phyloP scores from a whole-genome alignment of 2,329 filamentous ascomycete genomes.

The Fusarium piperis region DNA sequence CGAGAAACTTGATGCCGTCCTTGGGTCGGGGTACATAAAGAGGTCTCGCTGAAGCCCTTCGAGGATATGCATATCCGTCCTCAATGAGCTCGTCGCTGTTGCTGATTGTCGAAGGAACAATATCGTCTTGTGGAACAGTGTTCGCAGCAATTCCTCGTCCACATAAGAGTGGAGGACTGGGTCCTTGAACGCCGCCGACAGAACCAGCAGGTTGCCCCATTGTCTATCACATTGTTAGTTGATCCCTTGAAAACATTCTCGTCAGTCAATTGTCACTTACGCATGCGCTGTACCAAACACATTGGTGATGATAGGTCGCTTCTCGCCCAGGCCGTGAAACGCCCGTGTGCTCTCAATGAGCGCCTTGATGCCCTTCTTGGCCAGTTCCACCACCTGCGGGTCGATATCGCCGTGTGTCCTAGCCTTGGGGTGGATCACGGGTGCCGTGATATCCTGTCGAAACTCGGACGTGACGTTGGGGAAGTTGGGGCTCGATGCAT shows the following conservation, averaged over 20 bases:
- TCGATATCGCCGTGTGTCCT: slow-evolving; percentile 53
- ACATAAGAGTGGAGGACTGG: slow-evolving; percentile 68
- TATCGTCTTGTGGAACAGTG: slow-evolving; percentile 78
- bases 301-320: slow-evolving; percentile 88
- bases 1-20: slow-evolving; percentile 55
- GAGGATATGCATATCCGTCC: slow-evolving; percentile 79
- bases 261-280: slow-evolving; percentile 65
- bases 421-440: slow-evolving; percentile 50
- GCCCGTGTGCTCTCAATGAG: slow-evolving; percentile 87
- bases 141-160: slow-evolving; percentile 61
- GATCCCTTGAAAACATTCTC: neutral
- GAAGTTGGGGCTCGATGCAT: slow-evolving; percentile 47
- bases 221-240: slow-evolving; percentile 67
- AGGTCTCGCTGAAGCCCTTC: slow-evolving; percentile 61
- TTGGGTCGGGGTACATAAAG: slow-evolving; percentile 45
- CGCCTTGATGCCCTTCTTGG: slow-evolving; percentile 72
- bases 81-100: slow-evolving; percentile 78
- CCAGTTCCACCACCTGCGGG: slow-evolving; percentile 62
- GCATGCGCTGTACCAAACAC: slow-evolving; percentile 95
- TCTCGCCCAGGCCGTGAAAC: slow-evolving; percentile 72
- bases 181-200: slow-evolving; percentile 82
- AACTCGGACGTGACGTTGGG: slow-evolving; percentile 48
- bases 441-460: slow-evolving; percentile 49
- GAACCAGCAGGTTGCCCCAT: slow-evolving; percentile 95
- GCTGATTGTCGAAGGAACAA: slow-evolving; percentile 75